Evolutionary conservation across 1,284 basidiomycete species (phyloP).

Genomic region (Sporisorium exsertum): DNA sequence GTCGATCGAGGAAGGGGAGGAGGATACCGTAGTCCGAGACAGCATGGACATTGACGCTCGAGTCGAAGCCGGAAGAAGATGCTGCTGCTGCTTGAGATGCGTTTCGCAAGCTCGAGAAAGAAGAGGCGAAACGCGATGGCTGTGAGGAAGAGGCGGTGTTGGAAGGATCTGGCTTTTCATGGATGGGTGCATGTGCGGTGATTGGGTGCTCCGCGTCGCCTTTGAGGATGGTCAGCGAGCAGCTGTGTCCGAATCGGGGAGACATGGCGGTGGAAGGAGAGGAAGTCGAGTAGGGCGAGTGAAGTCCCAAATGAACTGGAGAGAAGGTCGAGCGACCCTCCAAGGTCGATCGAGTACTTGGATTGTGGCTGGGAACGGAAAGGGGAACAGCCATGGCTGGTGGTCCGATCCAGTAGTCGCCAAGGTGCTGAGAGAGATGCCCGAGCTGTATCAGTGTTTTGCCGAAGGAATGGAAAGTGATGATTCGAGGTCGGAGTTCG

Average conservation of each 20-base stretch:
- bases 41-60: conserved; percentile 43
- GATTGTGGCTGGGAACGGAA: conserved; percentile 19
- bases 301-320: conserved; percentile 8
- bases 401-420: neutral
- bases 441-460: neutral
- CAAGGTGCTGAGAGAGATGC: neutral
- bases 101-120: conserved; percentile 32
- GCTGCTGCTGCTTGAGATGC: conserved; percentile 9
- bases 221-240: conserved; percentile 50
- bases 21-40: conserved; percentile 44
- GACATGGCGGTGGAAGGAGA: conserved; percentile 16
- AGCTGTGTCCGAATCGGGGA: conserved; percentile 27
- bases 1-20: conserved; percentile 52
- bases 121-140: conserved; percentile 35
- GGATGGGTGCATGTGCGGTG: conserved; percentile 37
- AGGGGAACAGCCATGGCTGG: conserved; percentile 40
- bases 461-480: neutral
- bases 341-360: conserved; percentile 14
- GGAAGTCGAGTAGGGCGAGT: conserved; percentile 24
- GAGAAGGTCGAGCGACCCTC: conserved; percentile 12
- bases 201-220: conserved; percentile 35
- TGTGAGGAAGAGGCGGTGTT: conserved; percentile 6
- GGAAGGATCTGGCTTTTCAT: conserved; percentile 12
- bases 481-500: neutral
- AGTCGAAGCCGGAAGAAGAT: conserved; percentile 29